Base-by-base conservation (phyloP, 2,329 filamentous ascomycete species). In the Aspergillus sp. region DNA sequence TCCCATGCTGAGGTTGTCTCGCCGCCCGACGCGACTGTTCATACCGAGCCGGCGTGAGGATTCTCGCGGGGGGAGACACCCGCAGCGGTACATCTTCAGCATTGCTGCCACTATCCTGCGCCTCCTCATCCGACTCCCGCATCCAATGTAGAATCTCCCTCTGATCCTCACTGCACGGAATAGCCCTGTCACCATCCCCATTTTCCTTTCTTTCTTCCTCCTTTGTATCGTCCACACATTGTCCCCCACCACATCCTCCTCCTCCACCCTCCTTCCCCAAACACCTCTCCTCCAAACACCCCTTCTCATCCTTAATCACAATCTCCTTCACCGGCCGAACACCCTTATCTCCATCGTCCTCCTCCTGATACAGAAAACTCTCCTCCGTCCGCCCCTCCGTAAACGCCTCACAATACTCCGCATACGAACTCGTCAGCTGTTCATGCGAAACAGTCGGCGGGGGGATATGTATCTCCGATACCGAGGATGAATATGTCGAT, bases 331-430 rank as follows among this genome's bases (percentile, higher is more conserved):
- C 32, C 32, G 5, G 12, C 12, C 12, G 32, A 32, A 13, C 32
- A 15, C 12, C 12, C 10, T 12, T 13, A 13, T 36, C 1, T 10
- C 12, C 12, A 13, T 36, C 2, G 5, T 21, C 17, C 19, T 12
- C 25, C 25, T 10, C 17, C 50, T 9, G 4, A 30, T 47, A 45
- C 25, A 17, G 6, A 4, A 32, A 45, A 32, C 23, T 55, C 25
- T 55, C 53, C 2, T 17, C 25, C 53, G 49, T 30, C 10, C 52
- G 30, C 6, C 58, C 61, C 9, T 58, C 55, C 4, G 59, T 64
- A 47, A 65, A 66, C 1, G 63, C 61, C 8, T 52, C 58, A 32
- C 59, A 63, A 23, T 60, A 65, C 5, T 63, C 61, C 15, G 63
- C 61, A 12, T 65, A 67, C 6, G 57, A 60, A 13, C 51, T 50